A percentile compares a stretch with the other conserved stretches of the same genome.
phyloP scores from a whole-genome alignment of 176 grass and related monocot species.

The Juncus inflexus region DNA sequence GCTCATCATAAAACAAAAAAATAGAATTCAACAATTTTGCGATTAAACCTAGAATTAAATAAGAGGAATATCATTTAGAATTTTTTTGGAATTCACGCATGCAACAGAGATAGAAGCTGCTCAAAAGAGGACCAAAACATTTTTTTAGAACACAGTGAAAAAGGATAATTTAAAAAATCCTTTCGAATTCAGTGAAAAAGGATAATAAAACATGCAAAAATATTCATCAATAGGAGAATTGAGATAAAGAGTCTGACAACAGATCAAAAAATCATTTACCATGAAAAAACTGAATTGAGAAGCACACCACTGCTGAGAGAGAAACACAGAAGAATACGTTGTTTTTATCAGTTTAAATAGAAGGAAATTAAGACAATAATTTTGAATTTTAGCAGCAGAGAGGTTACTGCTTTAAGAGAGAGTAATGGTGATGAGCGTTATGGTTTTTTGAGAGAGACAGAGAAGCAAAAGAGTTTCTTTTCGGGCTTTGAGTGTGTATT shows the following conservation, averaged over 20 bases:
- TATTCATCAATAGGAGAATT: constrained; percentile 26
- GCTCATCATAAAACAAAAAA: constrained; percentile 6
- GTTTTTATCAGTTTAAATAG: constrained; percentile 5
- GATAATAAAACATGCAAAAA: constrained; percentile 5
- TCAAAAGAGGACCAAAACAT: neutral
- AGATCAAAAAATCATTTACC: constrained; percentile 34
- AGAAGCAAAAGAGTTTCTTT: constrained; percentile 13
- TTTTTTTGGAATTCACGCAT: constrained; percentile 8
- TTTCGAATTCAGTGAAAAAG: neutral
- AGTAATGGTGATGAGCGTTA: constrained; percentile 6
- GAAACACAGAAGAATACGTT: constrained; percentile 2
- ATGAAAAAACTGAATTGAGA: constrained; percentile 36
- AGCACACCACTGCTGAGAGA: constrained; percentile 35
- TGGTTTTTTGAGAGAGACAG: neutral
- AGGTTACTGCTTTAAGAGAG: neutral
- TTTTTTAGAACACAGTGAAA: neutral
- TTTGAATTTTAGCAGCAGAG: neutral
- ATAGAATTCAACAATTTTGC: neutral
- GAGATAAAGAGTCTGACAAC: constrained; percentile 23
- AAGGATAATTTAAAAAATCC: constrained; percentile 10
- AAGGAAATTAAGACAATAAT: neutral
- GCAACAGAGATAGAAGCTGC: neutral
- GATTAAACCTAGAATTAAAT: neutral
- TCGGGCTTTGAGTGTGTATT: constrained; percentile 11
- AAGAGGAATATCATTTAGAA: neutral